These are phyloP conservation scores for Talaromyces sp. DNA, from an alignment of 2,329 filamentous ascomycete genomes.

Conservation along the genomic window DNA sequence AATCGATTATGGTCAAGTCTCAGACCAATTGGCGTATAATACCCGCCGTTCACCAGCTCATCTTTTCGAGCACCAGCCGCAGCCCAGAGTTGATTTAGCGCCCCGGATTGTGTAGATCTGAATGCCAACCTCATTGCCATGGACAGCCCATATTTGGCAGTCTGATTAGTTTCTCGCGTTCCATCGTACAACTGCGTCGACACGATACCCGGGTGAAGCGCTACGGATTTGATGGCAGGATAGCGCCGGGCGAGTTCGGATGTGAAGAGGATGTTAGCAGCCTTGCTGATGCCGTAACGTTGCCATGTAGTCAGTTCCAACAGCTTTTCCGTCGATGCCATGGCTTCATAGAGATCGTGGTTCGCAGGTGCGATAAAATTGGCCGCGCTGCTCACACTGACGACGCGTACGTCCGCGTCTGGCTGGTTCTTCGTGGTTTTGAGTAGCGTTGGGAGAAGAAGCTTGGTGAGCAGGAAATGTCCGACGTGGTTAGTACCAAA, in stretches of 20 bases:
- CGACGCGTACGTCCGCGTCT: constrained; percentile 29
- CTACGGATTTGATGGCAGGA: constrained; percentile 40
- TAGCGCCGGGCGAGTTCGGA: constrained; percentile 43
- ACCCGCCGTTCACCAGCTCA: constrained; percentile 33
- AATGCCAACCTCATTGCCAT: constrained; percentile 23
- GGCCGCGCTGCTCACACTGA: constrained; percentile 36
- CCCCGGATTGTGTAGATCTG: constrained; percentile 29
- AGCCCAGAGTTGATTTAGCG: constrained; percentile 40
- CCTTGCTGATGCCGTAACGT: constrained; percentile 50
- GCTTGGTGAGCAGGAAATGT: constrained; percentile 42
- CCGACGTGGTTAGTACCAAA: constrained; percentile 46
- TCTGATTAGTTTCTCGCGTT: constrained; percentile 19
- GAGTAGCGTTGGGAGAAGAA: constrained; percentile 39
- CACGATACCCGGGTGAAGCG: constrained; percentile 49
- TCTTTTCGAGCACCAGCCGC: constrained; percentile 31
- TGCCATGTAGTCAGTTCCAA: constrained; percentile 35
- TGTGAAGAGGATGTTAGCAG: constrained; percentile 47
- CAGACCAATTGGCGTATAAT: constrained; percentile 38
- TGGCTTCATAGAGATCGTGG: constrained; percentile 21
- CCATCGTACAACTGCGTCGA: constrained; percentile 36
- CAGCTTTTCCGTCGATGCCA: constrained; percentile 34
- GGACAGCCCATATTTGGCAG: constrained; percentile 20
- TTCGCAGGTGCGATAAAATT: constrained; percentile 26
- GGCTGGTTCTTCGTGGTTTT: constrained; percentile 25
- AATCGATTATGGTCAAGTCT: constrained; percentile 25